These are phyloP conservation scores for Knoxia roxburghii DNA, from an alignment of 257 asterid species.

Conservation along the genomic window DNA sequence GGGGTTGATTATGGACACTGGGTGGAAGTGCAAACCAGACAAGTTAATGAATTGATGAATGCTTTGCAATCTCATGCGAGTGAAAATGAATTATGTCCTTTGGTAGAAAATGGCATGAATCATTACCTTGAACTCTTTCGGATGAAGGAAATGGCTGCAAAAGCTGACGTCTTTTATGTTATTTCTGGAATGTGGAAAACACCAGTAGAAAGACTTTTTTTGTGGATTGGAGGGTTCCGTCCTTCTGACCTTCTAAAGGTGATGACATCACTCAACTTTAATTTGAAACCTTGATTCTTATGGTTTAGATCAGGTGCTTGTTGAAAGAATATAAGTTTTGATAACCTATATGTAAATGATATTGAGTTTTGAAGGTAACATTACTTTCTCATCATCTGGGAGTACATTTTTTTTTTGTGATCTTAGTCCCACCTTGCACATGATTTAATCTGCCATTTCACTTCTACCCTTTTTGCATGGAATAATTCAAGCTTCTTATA, in stretches of 20 bases:
- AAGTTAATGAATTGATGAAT: conserved; percentile 44
- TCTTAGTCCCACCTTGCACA: background rate
- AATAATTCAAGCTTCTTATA: background rate
- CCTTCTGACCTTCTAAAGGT: conserved; percentile 91
- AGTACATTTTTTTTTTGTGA: background rate
- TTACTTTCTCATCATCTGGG: background rate
- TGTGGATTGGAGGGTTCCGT: conserved; percentile 92
- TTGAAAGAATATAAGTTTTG: background rate
- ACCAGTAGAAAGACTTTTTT: conserved; percentile 77
- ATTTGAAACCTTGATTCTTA: background rate
- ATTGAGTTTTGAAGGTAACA: background rate
- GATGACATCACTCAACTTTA: conserved; percentile 9
- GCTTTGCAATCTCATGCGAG: conserved; percentile 53
- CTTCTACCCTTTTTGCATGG: background rate
- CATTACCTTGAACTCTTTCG: conserved; percentile 71
- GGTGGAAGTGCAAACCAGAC: conserved; percentile 74
- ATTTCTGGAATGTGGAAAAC: conserved; percentile 90
- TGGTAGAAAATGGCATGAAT: conserved; percentile 52
- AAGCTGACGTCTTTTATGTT: conserved; percentile 66
- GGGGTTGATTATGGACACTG: conserved; percentile 74
- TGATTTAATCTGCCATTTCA: background rate
- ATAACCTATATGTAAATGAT: background rate
- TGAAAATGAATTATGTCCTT: conserved; percentile 46
- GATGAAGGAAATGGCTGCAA: conserved; percentile 79
- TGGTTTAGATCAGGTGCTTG: background rate